Base-by-base conservation (phyloP, 306 rosid genomes). In the Cyclanthera cordifolia region DNA sequence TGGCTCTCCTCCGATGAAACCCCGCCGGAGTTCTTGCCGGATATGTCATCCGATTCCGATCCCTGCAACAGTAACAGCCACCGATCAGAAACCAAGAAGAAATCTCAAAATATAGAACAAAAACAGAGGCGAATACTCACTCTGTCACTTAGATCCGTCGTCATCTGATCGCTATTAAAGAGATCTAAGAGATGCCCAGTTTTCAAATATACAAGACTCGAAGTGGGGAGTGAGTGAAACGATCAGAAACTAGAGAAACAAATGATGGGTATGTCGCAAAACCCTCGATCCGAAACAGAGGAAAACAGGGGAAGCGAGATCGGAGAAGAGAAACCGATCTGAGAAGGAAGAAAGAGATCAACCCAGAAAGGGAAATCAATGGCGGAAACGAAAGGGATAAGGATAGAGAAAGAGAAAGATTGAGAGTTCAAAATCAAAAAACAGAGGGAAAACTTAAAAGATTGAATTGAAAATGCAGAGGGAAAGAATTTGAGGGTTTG, bases 11-110 rank as follows among this genome's bases (percentile, higher is more conserved):
- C 85, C 0, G 95, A 80, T 1, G 91, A 79, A 49, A 66, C 75
- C 25, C 76, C 82, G 63, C 54, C 80, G 60, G 87, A 80, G 83
- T 76, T 82, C 15, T 79, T 77, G 46, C 32, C 57, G 45, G 28
- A 83, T 32, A 75, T 47, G 60, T 83, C 96, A 39, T 91, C 95
- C 0, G 78, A 78, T 37, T 83, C 97, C 55, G 95, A 94, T 88
- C 91, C 88, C 96, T 94, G 85, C 67, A 84, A 45, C 23, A 69
- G 45, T 25, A 63, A 72, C 15, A 24, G 59, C 45, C 57, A 28
- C 73, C 1, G 71, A 86, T 86, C 74, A 90, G 76, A 9, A 19
- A 59, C 39, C 23, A 0, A 0, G 16, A 15, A 5, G 73, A 78
- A 20, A 68, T 34, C 41, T 37, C 1, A 20, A 24, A 12, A 12